These are phyloP conservation scores for Leccinum subtestaceum DNA, from an alignment of 768 basidiomycete species.

Conservation along the genomic window DNA sequence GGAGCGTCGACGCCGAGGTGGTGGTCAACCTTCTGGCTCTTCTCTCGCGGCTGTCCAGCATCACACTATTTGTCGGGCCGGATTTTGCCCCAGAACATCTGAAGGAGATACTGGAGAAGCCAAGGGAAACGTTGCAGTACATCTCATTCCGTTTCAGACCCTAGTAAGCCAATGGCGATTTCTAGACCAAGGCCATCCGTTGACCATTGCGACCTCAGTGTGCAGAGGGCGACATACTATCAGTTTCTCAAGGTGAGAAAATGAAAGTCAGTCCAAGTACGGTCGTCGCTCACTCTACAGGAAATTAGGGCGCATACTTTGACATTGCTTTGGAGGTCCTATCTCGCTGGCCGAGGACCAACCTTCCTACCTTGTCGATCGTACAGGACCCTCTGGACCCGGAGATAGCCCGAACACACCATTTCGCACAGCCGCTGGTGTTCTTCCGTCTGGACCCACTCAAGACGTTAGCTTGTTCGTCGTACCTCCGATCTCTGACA, in stretches of 20 bases:
- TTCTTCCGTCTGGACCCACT: constrained; percentile 72
- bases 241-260: constrained; percentile 68
- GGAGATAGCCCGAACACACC: constrained; percentile 31
- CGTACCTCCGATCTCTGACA: constrained; percentile 42
- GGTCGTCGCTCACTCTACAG: background rate
- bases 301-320: constrained; percentile 71
- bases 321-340: constrained; percentile 66
- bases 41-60: constrained; percentile 46
- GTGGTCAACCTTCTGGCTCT: constrained; percentile 65
- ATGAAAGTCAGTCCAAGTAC: background rate
- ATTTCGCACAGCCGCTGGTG: constrained; percentile 85
- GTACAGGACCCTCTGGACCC: constrained; percentile 61
- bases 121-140: constrained; percentile 44
- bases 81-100: constrained; percentile 79
- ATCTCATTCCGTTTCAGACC: constrained; percentile 77
- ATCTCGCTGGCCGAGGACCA: constrained; percentile 54
- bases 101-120: constrained; percentile 59
- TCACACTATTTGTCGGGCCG: constrained; percentile 72
- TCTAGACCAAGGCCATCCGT: background rate
- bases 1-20: constrained; percentile 74
- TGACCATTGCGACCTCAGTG: constrained; percentile 33
- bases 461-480: constrained; percentile 43
- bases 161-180: constrained; percentile 51
- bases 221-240: constrained; percentile 73
- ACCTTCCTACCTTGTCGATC: constrained; percentile 52